Base-by-base conservation (phyloP, 768 basidiomycete genomes). In the Erythrobasidium yunnanense region DNA sequence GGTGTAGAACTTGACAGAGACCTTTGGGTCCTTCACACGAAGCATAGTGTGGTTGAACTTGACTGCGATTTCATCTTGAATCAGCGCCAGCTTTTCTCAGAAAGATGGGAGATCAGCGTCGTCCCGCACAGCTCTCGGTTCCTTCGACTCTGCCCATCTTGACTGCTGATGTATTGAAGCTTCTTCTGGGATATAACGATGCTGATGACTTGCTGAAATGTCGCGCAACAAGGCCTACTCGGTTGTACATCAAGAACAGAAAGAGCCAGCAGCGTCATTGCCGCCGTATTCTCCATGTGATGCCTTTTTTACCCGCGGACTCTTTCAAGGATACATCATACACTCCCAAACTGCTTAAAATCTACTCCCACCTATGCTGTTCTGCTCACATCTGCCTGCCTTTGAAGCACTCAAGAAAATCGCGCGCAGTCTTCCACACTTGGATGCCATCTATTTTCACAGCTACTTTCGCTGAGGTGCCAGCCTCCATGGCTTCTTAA, bases 11-110 rank as follows among this genome's bases (percentile, higher is more conserved):
- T 80, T 78, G 67, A 93, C 74, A 18, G 89, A 91, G 49, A 77
- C 80, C 70, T 89, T 84, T 6, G 90, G 86, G 74, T 93, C 89
- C 79, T 85, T 91, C 75, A 93, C 81, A 71, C 90, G 83, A 71
- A 91, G 75, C 89, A 89, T 90, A 20, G 46, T 68, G 42, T 54
- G 67, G 49, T 67, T 67, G 46, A 67, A 67, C 20, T 57, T 46
- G 55, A 67, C 38, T 42, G 38, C n/a, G 11, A n/a, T 11, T 11
- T 42, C 38, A 11, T n/a, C n/a, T n/a, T n/a, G n/a, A n/a, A n/a
- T n/a, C 11, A n/a, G 38, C n/a, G n/a, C n/a, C 38, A 42, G 38
- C 38, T 42, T n/a, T 11, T n/a, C 38, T 42, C 38, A n/a, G n/a
- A 11, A 11, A 42, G 38, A 11, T n/a, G 38, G 38, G 11, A 11